Evolutionary conservation across 2,329 filamentous ascomycete genomes (phyloP), one percentile per base, ranked within the genome.

Genomic region (Xylariales sp.): DNA sequence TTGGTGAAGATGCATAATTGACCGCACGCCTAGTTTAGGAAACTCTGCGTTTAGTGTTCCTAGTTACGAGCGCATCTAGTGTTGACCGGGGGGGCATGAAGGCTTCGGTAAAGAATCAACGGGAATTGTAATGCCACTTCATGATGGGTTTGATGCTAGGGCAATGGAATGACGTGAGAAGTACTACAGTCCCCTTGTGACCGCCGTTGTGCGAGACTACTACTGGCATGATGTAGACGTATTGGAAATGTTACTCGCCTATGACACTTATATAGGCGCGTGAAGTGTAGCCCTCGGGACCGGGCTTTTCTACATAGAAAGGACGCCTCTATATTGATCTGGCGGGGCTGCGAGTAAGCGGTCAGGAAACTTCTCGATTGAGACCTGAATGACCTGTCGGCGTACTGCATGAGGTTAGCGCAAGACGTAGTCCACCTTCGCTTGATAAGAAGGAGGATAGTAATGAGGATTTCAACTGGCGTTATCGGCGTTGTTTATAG

Each of bases 141-240:
- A 36, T 36, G 34, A 36, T 36, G 34, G 9, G 9, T 36, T 36
- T 36, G 34, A 36, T 8, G 39, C 54, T 4, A 45, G 9, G 55
- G 36, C 43, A 30, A 48, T 43, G 14, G 55, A 48, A 23, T 58
- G 55, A 43, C 1, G 41, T 14, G 55, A 43, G 7, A 48, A 58
- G 16, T 58, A 58, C 30, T 48, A 5, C 30, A 58, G 55, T 43
- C 43, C 55, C 28, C 55, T 58, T 36, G 41, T 58, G 55, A 43
- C 55, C 41, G 43, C 55, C 3, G 55, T 58, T 14, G 55, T 58
- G 28, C 41, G 43, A 48, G 41, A 48, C 30, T 58, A 48, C 55
- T 43, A 58, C 43, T 58, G 55, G 43, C 28, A 56, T 5, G 55
- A 36, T 14, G 14, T 16, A 18, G 28, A 34, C 16, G 55, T 58